phyloP scores from a whole-genome alignment of 1,139 yeast species.

The Suhomyces taliae region DNA sequence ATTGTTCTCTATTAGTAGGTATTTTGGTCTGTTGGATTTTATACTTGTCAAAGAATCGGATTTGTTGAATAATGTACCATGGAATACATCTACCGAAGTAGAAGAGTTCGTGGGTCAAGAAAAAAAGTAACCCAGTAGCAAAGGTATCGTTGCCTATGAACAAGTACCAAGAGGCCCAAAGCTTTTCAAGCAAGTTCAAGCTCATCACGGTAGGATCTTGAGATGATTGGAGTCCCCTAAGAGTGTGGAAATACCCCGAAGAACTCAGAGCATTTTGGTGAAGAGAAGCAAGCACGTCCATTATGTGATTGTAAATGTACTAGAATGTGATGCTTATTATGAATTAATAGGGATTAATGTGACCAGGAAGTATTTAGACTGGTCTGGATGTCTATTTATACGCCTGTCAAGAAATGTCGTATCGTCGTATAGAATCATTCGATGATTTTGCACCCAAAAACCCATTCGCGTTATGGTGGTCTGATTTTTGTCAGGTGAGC shows the following conservation, averaged over 20 bases:
- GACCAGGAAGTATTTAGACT: too few species aligned
- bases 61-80: slow-evolving; percentile 76
- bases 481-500: slow-evolving; percentile 8
- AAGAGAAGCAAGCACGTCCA: slow-evolving; percentile 1
- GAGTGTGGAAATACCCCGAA: slow-evolving; percentile 4
- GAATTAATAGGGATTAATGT: too few species aligned
- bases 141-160: slow-evolving; percentile 73
- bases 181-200: slow-evolving; percentile 49
- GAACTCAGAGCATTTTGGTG: not conserved
- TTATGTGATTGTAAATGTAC: not conserved
- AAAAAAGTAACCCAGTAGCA: slow-evolving; percentile 81
- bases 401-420: not conserved
- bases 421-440: slow-evolving; percentile 6
- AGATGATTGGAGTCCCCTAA: slow-evolving; percentile 2
- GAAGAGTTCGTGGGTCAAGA: slow-evolving; percentile 72
- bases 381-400: slow-evolving; percentile 1
- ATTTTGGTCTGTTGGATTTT: slow-evolving; percentile 80
- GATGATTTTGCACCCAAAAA: slow-evolving; percentile 6
- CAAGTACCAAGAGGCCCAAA: slow-evolving; percentile 80
- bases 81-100: slow-evolving; percentile 85
- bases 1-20: slow-evolving; percentile 78
- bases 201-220: slow-evolving; percentile 2
- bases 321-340: not conserved
- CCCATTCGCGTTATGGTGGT: slow-evolving; percentile 1
- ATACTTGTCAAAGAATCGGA: slow-evolving; percentile 72